These are phyloP conservation scores for Mycena crocata DNA, from an alignment of 768 basidiomycete species.

Conservation along the genomic window DNA sequence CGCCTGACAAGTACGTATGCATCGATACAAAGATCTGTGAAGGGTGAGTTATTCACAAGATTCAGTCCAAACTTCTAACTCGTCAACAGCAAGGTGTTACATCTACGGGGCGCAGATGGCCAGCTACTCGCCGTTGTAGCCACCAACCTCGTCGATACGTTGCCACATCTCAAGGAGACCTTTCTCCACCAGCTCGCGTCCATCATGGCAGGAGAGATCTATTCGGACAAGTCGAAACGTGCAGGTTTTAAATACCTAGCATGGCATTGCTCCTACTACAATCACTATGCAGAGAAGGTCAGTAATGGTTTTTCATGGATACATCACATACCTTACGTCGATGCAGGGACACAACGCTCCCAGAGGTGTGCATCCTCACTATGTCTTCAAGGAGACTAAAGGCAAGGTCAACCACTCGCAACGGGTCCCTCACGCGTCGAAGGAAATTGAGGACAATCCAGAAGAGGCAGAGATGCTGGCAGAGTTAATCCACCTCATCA, in stretches of 20 bases:
- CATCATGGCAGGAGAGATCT: neutral
- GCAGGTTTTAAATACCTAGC: neutral
- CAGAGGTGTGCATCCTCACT: constrained; percentile 10
- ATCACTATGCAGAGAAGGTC: constrained; percentile 5
- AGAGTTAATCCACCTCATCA: constrained; percentile 9
- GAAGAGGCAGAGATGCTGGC: neutral
- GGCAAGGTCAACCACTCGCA: constrained; percentile 15
- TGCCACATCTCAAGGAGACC: neutral
- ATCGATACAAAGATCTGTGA: neutral
- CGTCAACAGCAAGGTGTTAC: neutral
- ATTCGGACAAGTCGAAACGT: neutral
- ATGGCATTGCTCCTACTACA: neutral
- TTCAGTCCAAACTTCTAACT: neutral
- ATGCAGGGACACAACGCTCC: neutral
- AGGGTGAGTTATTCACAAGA: neutral
- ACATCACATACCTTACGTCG: neutral
- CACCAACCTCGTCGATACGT: neutral
- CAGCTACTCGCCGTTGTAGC: neutral
- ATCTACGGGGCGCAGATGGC: neutral
- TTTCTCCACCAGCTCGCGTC: neutral
- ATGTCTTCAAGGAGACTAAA: constrained; percentile 1
- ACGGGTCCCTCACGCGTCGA: constrained; percentile 8
- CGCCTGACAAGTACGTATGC: neutral
- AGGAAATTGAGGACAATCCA: constrained; percentile 1
- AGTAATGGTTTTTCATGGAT: neutral